Conservation (phyloP, 768 basidiomycete species). For the Tulasnella sp. region DNA sequence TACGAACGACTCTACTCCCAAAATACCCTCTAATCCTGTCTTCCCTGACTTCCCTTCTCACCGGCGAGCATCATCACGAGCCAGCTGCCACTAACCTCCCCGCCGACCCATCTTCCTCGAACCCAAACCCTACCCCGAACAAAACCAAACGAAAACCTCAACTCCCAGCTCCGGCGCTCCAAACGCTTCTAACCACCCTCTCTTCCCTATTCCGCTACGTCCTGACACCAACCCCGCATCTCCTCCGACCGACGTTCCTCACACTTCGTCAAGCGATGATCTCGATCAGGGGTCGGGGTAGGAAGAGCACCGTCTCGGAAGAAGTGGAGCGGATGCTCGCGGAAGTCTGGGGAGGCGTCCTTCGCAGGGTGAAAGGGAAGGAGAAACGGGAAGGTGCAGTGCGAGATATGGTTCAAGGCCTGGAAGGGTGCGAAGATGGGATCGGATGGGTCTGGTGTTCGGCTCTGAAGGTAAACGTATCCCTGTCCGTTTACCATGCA, state of each 20-base stretch:
- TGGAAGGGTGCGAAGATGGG: constrained; percentile 41
- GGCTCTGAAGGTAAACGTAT: constrained; percentile 56
- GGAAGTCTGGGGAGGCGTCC: constrained; percentile 69
- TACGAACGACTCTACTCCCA: constrained; percentile 64
- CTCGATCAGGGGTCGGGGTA: constrained; percentile 35
- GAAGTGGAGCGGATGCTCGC: constrained; percentile 70
- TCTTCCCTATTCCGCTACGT: constrained; percentile 62
- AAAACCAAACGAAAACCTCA: background rate
- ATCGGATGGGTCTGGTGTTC: constrained; percentile 65
- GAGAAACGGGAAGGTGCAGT: constrained; percentile 48
- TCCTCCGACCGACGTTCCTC: constrained; percentile 1
- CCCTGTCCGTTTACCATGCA: background rate
- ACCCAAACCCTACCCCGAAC: background rate
- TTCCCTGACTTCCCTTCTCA: constrained; percentile 43
- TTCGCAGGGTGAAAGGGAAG: constrained; percentile 1
- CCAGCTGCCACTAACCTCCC: background rate
- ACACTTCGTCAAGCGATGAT: constrained; percentile 5
- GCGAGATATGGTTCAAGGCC: constrained; percentile 34
- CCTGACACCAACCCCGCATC: constrained; percentile 27
- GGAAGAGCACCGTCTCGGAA: constrained; percentile 41
- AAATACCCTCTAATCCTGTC: constrained; percentile 45
- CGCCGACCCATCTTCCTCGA: constrained; percentile 5
- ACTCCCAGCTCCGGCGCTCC: constrained; percentile 48
- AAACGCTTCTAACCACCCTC: constrained; percentile 55
- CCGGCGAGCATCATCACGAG: constrained; percentile 21